Base-by-base conservation (phyloP, 345 rosid genomes). In the Raphanus raphanistrum region DNA sequence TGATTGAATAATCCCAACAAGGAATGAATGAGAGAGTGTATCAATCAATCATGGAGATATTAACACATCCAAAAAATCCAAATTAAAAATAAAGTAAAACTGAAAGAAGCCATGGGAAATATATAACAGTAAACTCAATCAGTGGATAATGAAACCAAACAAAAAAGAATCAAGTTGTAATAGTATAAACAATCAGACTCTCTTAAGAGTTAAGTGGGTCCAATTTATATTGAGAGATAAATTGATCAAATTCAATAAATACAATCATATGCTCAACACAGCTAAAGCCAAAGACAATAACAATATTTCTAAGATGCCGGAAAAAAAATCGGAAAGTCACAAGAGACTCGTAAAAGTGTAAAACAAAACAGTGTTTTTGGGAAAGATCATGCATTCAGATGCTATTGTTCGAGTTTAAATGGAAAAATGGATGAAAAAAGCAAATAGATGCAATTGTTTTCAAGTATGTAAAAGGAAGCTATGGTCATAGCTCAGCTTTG, bases 41-140 rank as follows among this genome's bases (percentile, higher is more conserved):
- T 55, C 32, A 7, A 70, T 63, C 80, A 77, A 70, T 77, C 80
- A 70, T 77, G 71, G 50, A 77, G 33, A 75, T 63, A 28, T 54
- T 65, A 27, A 63, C 15, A 55, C 59, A 8, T 41, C 63, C 66
- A 35, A 77, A 63, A 12, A 63, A 38, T 70, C 70, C 35, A 77
- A 63, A 25, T 10, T 0, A 12, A 68, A 76, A 50, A 32, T 26
- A 61, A 61, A 69, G 41, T 70, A 26, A 28, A 12, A 70, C 70
- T 75, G 58, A 63, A 70, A 77, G 75, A 63, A 50, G 5, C 16
- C 80, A 70, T 63, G 76, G 71, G 54, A 45, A 70, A 38, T 21
- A 21, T 21, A 21, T 65, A 77, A 77, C 80, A 70, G 76, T 63
- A 54, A 70, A 70, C 66, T 63, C 70, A 76, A 69, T 69, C 70